Evolutionary conservation across 208 protist genomes (phyloP).

Genomic region (Acanthamoeba triangularis): DNA sequence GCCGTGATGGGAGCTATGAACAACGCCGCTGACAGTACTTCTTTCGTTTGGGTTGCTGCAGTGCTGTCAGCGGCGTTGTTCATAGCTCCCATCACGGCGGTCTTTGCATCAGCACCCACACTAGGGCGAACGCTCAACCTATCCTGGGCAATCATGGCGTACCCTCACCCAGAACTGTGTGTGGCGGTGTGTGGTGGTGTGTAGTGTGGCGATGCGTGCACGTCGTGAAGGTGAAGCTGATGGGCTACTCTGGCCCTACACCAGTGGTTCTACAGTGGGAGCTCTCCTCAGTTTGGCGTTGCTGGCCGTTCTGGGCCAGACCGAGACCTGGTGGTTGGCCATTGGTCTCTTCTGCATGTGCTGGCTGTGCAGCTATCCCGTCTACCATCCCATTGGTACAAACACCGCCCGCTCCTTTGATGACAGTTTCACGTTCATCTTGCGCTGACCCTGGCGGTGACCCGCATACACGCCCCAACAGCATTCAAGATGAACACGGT

Average conservation of each 20-base stretch:
- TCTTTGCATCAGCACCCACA: constrained; percentile 20
- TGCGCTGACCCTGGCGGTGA: neutral
- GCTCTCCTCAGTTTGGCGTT: neutral
- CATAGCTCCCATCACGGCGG: constrained; percentile 36
- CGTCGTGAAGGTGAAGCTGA: neutral
- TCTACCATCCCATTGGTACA: constrained; percentile 22
- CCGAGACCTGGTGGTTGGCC: constrained; percentile 52
- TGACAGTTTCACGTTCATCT: neutral
- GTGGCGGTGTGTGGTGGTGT: too few species aligned
- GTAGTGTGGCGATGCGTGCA: neutral
- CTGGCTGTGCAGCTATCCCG: constrained; percentile 38
- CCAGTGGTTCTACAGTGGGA: constrained; percentile 2
- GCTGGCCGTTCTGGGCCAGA: neutral
- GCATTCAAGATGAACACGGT: constrained; percentile 47
- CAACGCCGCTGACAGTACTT: neutral
- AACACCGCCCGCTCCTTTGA: neutral
- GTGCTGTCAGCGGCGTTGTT: constrained; percentile 35
- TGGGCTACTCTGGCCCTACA: neutral
- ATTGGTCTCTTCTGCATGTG: constrained; percentile 14
- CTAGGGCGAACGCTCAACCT: constrained; percentile 42
- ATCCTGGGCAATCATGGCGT: constrained; percentile 49
- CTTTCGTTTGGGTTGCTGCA: neutral
- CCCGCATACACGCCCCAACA: neutral
- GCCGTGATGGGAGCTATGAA: constrained; percentile 63
- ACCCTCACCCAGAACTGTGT: neutral